Evolutionary conservation across 106 monocot species (phyloP).

Genomic region (Apostasia ramifera): DNA sequence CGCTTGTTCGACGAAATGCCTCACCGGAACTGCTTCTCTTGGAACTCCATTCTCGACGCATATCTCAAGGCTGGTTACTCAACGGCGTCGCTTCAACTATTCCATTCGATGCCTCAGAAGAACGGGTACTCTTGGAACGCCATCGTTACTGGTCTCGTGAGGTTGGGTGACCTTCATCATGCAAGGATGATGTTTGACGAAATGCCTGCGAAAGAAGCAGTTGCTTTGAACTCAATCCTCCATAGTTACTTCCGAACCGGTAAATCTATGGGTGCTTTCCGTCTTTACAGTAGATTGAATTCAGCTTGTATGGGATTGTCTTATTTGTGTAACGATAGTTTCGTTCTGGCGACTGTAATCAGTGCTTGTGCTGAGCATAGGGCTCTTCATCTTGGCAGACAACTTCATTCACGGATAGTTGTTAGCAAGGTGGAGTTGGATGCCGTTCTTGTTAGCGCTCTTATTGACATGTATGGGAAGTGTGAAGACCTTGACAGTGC

Average conservation of each 20-base stretch:
- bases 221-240: constrained; percentile 45
- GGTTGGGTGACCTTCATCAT: constrained; percentile 23
- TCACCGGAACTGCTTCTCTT: constrained; percentile 51
- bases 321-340: constrained; percentile 23
- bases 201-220: constrained; percentile 45
- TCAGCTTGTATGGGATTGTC: neutral
- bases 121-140: constrained; percentile 55
- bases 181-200: constrained; percentile 42
- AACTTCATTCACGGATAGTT: constrained; percentile 43
- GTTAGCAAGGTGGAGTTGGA: constrained; percentile 31
- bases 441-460: constrained; percentile 40
- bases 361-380: constrained; percentile 41
- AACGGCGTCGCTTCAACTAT: constrained; percentile 15
- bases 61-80: constrained; percentile 19
- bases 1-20: constrained; percentile 63
- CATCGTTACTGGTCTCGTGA: constrained; percentile 27
- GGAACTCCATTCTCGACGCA: constrained; percentile 51
- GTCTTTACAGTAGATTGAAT: constrained; percentile 24
- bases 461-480: constrained; percentile 78
- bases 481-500: constrained; percentile 56
- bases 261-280: constrained; percentile 27
- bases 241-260: constrained; percentile 40
- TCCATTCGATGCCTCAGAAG: constrained; percentile 32
- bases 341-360: constrained; percentile 52
- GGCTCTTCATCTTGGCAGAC: constrained; percentile 30